phyloP scores from a whole-genome alignment of 768 basidiomycete species.

The Amylocystis lapponica region DNA sequence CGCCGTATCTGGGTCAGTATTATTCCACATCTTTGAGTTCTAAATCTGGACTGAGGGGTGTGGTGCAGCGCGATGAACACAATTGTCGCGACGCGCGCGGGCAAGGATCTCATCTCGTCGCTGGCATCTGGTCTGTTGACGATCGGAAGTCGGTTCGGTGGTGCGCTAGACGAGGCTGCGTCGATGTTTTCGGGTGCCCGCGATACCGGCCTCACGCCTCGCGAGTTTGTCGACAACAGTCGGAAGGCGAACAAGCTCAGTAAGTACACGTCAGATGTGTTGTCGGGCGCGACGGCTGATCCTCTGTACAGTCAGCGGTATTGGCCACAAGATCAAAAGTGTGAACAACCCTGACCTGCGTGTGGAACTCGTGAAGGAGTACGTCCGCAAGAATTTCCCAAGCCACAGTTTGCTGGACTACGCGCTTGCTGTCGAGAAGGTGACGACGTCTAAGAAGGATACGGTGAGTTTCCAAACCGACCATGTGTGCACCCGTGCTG shows the following conservation, averaged over 20 bases:
- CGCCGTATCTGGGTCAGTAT: constrained; percentile 72
- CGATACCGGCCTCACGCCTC: constrained; percentile 90
- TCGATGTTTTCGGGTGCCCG: constrained; percentile 91
- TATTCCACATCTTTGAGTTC: not conserved
- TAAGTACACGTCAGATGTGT: constrained; percentile 35
- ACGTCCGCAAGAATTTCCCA: constrained; percentile 93
- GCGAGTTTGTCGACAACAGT: constrained; percentile 94
- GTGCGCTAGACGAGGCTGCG: constrained; percentile 97
- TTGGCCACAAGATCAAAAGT: constrained; percentile 99
- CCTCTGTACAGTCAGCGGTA: constrained; percentile 71
- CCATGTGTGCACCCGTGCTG: not conserved
- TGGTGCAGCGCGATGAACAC: constrained; percentile 87
- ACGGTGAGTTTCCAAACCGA: constrained; percentile 45
- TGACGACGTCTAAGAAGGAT: constrained; percentile 97
- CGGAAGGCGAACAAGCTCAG: constrained; percentile 93
- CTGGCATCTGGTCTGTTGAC: constrained; percentile 94
- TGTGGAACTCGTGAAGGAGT: constrained; percentile 93
- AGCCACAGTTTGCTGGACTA: constrained; percentile 90
- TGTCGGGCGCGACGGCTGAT: not conserved
- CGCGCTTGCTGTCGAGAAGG: constrained; percentile 94
- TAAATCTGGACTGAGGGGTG: constrained; percentile 1
- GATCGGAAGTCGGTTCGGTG: constrained; percentile 97
- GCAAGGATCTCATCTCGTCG: constrained; percentile 97
- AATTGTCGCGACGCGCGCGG: constrained; percentile 98
- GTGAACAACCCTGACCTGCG: constrained; percentile 94